Evolutionary conservation across 2,329 filamentous ascomycete genomes (phyloP).

Genomic region (Trematosphaeria pertusa): DNA sequence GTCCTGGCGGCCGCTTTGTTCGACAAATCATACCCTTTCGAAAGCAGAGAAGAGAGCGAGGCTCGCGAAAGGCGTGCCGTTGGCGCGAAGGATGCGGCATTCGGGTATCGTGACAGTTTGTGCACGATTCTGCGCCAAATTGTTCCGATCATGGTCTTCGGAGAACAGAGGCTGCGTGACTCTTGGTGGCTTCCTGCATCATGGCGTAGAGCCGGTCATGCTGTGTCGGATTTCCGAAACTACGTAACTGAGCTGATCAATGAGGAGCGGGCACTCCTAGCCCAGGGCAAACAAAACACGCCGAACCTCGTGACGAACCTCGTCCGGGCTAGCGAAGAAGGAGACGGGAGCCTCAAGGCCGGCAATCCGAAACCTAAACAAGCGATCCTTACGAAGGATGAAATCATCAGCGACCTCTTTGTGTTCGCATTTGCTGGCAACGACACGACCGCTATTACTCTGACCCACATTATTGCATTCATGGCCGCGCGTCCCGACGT

Average conservation of each 20-base stretch:
- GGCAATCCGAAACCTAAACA: neutral
- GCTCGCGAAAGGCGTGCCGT: neutral
- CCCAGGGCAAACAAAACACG: slow-evolving; percentile 1
- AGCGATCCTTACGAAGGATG: slow-evolving; percentile 28
- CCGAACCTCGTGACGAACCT: slow-evolving; percentile 14
- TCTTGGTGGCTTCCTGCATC: slow-evolving; percentile 9
- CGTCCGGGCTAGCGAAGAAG: slow-evolving; percentile 10
- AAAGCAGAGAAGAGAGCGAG: slow-evolving; percentile 8
- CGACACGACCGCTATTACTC: slow-evolving; percentile 56
- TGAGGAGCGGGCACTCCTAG: slow-evolving; percentile 9
- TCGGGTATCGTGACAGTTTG: slow-evolving; percentile 10
- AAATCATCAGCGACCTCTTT: slow-evolving; percentile 60
- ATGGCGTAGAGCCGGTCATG: slow-evolving; percentile 4
- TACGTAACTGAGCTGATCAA: slow-evolving; percentile 13
- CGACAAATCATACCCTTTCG: slow-evolving; percentile 13
- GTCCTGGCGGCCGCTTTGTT: slow-evolving; percentile 15
- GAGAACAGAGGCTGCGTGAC: slow-evolving; percentile 5
- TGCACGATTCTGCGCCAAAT: slow-evolving; percentile 13
- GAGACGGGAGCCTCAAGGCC: slow-evolving; percentile 1
- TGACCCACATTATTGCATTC: slow-evolving; percentile 52
- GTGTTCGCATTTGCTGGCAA: slow-evolving; percentile 59
- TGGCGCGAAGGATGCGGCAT: slow-evolving; percentile 4
- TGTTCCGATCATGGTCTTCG: slow-evolving; percentile 13
- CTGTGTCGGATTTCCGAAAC: slow-evolving; percentile 9
- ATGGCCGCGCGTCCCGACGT: slow-evolving; percentile 54